Percentiles rank a stretch among this genome's conserved stretches.
phyloP scores from a whole-genome alignment of 768 basidiomycete species.

The Dacryopinax primogenitus region DNA sequence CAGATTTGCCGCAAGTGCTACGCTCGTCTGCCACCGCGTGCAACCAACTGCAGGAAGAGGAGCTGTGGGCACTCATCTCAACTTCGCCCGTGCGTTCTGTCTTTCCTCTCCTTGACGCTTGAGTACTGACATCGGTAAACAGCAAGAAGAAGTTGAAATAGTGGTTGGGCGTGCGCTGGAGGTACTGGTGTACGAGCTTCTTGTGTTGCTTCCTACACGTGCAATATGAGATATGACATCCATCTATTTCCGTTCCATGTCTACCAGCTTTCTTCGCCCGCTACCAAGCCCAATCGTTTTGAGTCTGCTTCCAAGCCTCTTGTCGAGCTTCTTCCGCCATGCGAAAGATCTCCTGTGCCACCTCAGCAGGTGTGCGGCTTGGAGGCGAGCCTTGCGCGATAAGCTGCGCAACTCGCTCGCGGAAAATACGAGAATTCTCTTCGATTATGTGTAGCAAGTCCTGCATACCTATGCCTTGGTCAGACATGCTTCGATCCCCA shows the following conservation, averaged over 20 bases:
- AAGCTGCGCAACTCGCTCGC: background rate
- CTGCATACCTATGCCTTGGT: background rate
- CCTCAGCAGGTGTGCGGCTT: background rate
- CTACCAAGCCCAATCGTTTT: background rate
- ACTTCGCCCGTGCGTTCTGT: conserved; percentile 66
- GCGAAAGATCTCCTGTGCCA: background rate
- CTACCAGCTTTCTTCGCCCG: background rate
- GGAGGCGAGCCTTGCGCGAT: background rate
- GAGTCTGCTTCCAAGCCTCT: background rate
- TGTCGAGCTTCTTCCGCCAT: background rate
- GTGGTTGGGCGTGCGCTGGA: conserved; percentile 24
- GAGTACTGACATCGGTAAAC: conserved; percentile 14
- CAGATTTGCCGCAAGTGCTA: conserved; percentile 99
- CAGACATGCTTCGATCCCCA: too few relatives aligned
- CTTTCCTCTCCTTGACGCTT: conserved; percentile 13
- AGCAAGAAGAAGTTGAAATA: conserved; percentile 97
- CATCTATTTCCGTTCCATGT: background rate
- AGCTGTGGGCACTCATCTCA: conserved; percentile 82
- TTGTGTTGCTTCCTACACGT: background rate
- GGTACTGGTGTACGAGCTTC: background rate
- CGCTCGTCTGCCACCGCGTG: conserved; percentile 96
- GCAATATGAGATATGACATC: conserved; percentile 6
- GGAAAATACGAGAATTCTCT: background rate
- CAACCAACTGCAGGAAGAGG: conserved; percentile 98
- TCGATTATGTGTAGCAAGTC: background rate